Evolutionary conservation across 78 protist species (phyloP).

Genomic region (Pigoraptor vietnamica): DNA sequence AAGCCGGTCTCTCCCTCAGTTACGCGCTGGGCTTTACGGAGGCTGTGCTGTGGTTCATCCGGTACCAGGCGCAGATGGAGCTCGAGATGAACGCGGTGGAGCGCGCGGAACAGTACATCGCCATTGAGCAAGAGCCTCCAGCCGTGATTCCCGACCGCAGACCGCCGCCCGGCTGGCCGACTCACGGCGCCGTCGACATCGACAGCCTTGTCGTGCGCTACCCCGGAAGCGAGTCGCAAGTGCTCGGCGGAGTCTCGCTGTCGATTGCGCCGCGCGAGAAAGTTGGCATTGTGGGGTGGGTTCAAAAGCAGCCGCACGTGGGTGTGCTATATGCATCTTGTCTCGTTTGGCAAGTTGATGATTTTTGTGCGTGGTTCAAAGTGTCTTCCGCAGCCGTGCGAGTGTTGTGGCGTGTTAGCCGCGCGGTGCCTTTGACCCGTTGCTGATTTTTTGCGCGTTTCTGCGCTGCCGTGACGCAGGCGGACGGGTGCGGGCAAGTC

Average conservation of each 20-base stretch:
- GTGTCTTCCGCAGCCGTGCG: too few species aligned
- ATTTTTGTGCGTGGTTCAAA: too few species aligned
- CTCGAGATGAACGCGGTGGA: conserved; percentile 31
- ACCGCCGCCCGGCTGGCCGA: conserved; percentile 44
- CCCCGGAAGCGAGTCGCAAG: background rate
- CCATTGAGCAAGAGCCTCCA: conserved; percentile 24
- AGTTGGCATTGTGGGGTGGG: conserved; percentile 82
- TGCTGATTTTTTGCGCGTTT: background rate
- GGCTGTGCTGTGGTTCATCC: conserved; percentile 46
- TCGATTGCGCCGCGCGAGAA: conserved; percentile 48
- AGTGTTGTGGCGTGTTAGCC: too few species aligned
- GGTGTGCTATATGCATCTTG: too few species aligned
- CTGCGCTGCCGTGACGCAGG: conserved; percentile 53
- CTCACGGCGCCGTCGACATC: conserved; percentile 41
- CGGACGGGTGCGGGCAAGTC: conserved; percentile 92
- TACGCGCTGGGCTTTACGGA: conserved; percentile 44
- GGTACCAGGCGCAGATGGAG: conserved; percentile 38
- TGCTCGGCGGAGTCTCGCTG: background rate
- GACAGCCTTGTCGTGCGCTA: conserved; percentile 9
- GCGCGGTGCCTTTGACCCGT: too few species aligned
- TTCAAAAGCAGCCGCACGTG: too few species aligned
- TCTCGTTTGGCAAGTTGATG: too few species aligned
- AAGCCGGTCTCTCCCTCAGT: conserved; percentile 53
- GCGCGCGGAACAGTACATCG: background rate
- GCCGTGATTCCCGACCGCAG: conserved; percentile 17